These are phyloP conservation scores for Linnemannia zychae DNA, from an alignment of 192 early-diverging fungal genomes.

Conservation along the genomic window DNA sequence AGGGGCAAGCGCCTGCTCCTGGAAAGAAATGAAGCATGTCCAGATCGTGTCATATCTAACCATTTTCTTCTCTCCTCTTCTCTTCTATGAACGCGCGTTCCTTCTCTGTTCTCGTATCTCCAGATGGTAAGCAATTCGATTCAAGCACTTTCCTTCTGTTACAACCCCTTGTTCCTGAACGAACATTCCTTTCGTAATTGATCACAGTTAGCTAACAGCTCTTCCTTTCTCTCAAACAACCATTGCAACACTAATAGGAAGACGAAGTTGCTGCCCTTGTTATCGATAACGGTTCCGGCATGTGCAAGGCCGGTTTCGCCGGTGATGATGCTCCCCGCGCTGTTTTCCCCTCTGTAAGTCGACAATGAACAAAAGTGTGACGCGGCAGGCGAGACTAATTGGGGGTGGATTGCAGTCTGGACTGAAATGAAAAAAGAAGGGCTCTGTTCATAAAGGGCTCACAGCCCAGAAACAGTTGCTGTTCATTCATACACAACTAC, in stretches of 20 bases:
- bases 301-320: conserved; percentile 96
- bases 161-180: not conserved
- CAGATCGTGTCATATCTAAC: not conserved
- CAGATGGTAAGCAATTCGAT: conserved; percentile 20
- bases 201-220: not conserved
- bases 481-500: not conserved
- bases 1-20: not conserved
- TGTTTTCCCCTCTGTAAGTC: conserved; percentile 65
- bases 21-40: not conserved
- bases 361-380: not conserved
- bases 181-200: not conserved
- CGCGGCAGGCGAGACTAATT: not conserved
- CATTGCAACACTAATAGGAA: conserved; percentile 51
- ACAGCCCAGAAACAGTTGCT: not conserved
- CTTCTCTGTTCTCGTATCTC: not conserved
- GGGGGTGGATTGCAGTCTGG: not conserved
- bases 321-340: conserved; percentile 93
- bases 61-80: not conserved
- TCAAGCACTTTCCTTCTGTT: not conserved
- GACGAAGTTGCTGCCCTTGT: conserved; percentile 91
- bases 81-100: conserved; percentile 12
- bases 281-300: conserved; percentile 94
- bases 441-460: conserved; percentile 6
- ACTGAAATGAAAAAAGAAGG: not conserved
- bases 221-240: not conserved